Evolutionary conservation across 2,329 filamentous ascomycete genomes (phyloP).

Genomic region (Ceratocystis huliohia): DNA sequence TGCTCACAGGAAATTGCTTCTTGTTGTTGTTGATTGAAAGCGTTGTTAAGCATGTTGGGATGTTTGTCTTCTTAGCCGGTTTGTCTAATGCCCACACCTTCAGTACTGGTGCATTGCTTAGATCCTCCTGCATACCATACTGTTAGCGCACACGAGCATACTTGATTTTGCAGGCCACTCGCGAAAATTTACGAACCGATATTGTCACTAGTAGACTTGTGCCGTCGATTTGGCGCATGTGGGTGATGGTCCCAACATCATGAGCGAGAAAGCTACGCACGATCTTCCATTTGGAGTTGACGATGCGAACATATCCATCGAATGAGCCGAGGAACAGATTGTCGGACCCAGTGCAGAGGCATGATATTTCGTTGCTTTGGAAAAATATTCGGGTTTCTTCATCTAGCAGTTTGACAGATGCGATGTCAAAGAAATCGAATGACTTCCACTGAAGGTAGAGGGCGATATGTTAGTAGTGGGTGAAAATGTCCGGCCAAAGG

Average conservation of each 20-base stretch:
- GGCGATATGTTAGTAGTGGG: neutral
- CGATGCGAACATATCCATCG: constrained; percentile 75
- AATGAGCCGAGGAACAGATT: constrained; percentile 79
- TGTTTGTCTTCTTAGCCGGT: constrained; percentile 81
- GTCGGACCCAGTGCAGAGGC: constrained; percentile 73
- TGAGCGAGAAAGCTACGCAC: constrained; percentile 78
- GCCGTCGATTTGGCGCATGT: constrained; percentile 83
- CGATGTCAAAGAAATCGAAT: constrained; percentile 98
- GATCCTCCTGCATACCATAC: constrained; percentile 50
- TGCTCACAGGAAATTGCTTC: constrained; percentile 73
- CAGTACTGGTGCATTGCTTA: constrained; percentile 73
- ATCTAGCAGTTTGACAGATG: constrained; percentile 65
- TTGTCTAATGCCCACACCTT: constrained; percentile 98
- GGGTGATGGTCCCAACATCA: constrained; percentile 65
- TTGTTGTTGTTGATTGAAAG: constrained; percentile 77
- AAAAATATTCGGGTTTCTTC: constrained; percentile 67
- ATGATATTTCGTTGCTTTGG: constrained; percentile 71
- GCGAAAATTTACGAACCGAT: constrained; percentile 33
- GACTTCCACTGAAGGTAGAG: constrained; percentile 70
- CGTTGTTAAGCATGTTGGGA: constrained; percentile 77
- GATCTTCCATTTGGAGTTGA: constrained; percentile 78
- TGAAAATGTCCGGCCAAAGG: neutral
- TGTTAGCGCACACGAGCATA: neutral
- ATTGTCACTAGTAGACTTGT: constrained; percentile 78
- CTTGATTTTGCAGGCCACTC: no score